Evolutionary conservation across 2,329 filamentous ascomycete genomes (phyloP).

Genomic region (Neonectria sp.): DNA sequence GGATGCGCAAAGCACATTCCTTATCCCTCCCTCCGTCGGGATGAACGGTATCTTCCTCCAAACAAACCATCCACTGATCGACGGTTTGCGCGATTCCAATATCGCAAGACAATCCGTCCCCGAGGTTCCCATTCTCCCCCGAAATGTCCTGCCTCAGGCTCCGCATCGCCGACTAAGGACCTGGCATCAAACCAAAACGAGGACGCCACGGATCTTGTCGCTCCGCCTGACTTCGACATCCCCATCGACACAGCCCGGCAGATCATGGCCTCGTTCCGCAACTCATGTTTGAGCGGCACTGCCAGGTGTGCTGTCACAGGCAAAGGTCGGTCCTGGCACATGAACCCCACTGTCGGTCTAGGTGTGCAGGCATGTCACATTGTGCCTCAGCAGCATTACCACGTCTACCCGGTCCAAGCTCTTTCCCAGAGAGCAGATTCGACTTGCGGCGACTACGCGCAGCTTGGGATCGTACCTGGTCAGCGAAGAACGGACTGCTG

Average conservation of each 20-base stretch:
- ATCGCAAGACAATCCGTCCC: slow-evolving; percentile 4
- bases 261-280: not conserved
- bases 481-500: slow-evolving; percentile 34
- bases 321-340: slow-evolving; percentile 31
- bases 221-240: slow-evolving; percentile 24
- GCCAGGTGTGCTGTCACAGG: slow-evolving; percentile 28
- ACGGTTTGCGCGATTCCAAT: not conserved
- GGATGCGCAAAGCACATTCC: slow-evolving; percentile 5
- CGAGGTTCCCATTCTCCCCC: slow-evolving; percentile 13
- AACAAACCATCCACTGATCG: slow-evolving; percentile 1
- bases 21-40: slow-evolving; percentile 1
- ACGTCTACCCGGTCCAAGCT: slow-evolving; percentile 29
- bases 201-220: slow-evolving; percentile 6
- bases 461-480: slow-evolving; percentile 29
- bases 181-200: not conserved
- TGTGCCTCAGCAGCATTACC: slow-evolving; percentile 39
- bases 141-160: not conserved
- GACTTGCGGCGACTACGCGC: slow-evolving; percentile 3
- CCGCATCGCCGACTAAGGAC: slow-evolving; percentile 1
- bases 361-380: slow-evolving; percentile 39
- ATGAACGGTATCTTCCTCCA: slow-evolving; percentile 4
- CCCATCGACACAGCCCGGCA: not conserved
- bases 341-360: slow-evolving; percentile 23
- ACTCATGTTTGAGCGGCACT: not conserved
- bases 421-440: not conserved